phyloP scores from a whole-genome alignment of 1,284 basidiomycete species.

The Neonothopanus nambi region DNA sequence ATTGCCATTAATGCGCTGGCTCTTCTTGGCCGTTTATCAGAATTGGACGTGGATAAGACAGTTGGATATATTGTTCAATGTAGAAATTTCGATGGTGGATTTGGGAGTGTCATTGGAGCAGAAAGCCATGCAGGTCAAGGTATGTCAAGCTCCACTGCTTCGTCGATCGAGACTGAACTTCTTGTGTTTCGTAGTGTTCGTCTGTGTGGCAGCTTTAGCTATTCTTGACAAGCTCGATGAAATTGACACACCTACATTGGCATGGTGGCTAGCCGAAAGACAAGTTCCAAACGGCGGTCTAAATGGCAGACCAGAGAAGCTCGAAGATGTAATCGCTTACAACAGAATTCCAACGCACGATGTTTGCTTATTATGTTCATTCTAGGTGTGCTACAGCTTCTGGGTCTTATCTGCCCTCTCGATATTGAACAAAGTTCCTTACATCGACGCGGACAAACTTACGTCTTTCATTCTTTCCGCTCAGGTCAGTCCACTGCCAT shows the following conservation, averaged over 20 bases:
- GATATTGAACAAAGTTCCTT: conserved; percentile 81
- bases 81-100: conserved; percentile 95
- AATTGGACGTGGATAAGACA: conserved; percentile 65
- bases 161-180: conserved; percentile 1
- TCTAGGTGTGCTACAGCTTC: conserved; percentile 94
- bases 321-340: conserved; percentile 82
- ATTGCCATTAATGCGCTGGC: conserved; percentile 84
- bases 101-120: conserved; percentile 80
- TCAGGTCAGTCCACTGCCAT: conserved; percentile 55
- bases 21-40: conserved; percentile 71
- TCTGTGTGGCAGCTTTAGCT: conserved; percentile 85
- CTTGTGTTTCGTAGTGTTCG: conserved; percentile 65
- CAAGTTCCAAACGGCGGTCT: conserved; percentile 93
- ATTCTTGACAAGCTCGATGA: conserved; percentile 83
- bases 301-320: conserved; percentile 95
- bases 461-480: conserved; percentile 84
- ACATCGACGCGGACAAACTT: conserved; percentile 91
- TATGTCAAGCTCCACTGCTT: conserved; percentile 33
- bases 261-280: conserved; percentile 92
- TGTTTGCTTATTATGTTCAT: conserved; percentile 3
- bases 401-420: conserved; percentile 93
- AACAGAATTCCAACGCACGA: background rate
- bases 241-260: conserved; percentile 75
- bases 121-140: conserved; percentile 94
- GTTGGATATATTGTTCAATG: conserved; percentile 77